Conservation (phyloP, 169 alveolate species). For the Eimeria praecox region DNA sequence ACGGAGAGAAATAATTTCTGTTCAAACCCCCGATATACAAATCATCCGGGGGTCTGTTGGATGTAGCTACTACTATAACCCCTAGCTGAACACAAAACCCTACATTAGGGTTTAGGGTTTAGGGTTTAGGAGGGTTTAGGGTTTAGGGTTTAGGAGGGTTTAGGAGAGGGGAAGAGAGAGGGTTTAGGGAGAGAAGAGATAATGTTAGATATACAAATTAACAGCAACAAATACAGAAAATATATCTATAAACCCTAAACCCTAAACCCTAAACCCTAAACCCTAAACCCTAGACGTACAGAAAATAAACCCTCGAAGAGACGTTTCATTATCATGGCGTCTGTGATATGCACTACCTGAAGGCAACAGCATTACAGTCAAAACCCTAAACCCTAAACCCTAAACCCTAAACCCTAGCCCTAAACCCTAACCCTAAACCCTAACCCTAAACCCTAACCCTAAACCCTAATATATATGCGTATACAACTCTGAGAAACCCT, state of each 20-base stretch:
- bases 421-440: neutral
- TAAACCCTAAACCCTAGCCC: slow-evolving; percentile 27
- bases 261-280: slow-evolving; percentile 24
- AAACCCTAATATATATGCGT: too few species aligned
- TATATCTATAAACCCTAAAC: slow-evolving; percentile 1
- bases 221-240: too few species aligned
- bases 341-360: slow-evolving; percentile 91
- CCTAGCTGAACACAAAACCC: slow-evolving; percentile 81
- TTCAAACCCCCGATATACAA: slow-evolving; percentile 91
- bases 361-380: neutral
- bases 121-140: too few species aligned
- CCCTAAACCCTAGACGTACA: slow-evolving; percentile 60
- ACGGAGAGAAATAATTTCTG: slow-evolving; percentile 91
- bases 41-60: slow-evolving; percentile 94
- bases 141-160: too few species aligned
- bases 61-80: slow-evolving; percentile 88
- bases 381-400: slow-evolving; percentile 46
- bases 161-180: neutral
- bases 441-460: neutral
- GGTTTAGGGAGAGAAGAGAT: neutral
- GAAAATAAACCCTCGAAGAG: slow-evolving; percentile 89
- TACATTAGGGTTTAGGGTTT: too few species aligned
- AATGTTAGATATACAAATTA: too few species aligned
- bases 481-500: too few species aligned
- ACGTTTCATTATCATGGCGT: slow-evolving; percentile 93